A percentile compares a stretch with the other conserved stretches of the same genome.
Evolutionary conservation across 2,329 filamentous ascomycete species (phyloP).

Genomic region (Talaromyces sp.): DNA sequence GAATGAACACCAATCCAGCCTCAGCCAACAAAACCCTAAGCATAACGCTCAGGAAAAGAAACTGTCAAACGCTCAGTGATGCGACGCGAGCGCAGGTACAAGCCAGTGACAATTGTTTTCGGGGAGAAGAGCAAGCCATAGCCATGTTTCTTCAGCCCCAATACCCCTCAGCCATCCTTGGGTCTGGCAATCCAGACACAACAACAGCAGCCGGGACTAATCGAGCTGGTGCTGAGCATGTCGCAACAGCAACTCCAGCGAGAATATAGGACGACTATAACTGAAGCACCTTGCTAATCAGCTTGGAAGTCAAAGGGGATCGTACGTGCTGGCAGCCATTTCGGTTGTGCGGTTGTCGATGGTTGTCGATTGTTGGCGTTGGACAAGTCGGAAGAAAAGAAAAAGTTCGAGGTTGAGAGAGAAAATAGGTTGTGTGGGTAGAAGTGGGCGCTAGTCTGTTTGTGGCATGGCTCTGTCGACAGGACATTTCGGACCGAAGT

Average conservation of each 20-base stretch:
- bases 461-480: slow-evolving; percentile 13
- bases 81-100: slow-evolving; percentile 24
- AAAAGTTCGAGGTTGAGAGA: slow-evolving; percentile 26
- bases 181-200: slow-evolving; percentile 18
- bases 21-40: slow-evolving; percentile 75
- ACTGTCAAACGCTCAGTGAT: slow-evolving; percentile 28
- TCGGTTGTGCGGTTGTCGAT: slow-evolving; percentile 43
- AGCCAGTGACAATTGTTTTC: slow-evolving; percentile 67
- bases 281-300: slow-evolving; percentile 48
- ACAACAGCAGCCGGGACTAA: slow-evolving; percentile 53
- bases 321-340: slow-evolving; percentile 52
- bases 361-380: slow-evolving; percentile 37
- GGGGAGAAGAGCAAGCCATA: slow-evolving; percentile 59
- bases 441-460: slow-evolving; percentile 26
- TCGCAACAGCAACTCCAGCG: slow-evolving; percentile 59
- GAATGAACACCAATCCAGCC: slow-evolving; percentile 40
- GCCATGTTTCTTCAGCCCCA: slow-evolving; percentile 64
- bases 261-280: slow-evolving; percentile 73
- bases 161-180: slow-evolving; percentile 64
- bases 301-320: slow-evolving; percentile 55
- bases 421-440: slow-evolving; percentile 38
- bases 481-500: slow-evolving; percentile 4
- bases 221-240: slow-evolving; percentile 68
- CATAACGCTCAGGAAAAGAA: slow-evolving; percentile 49
- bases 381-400: slow-evolving; percentile 32